A percentile compares a stretch with the other conserved stretches of the same genome.
phyloP scores from a whole-genome alignment of 305 asterid species.

The Fraxinus platypoda region DNA sequence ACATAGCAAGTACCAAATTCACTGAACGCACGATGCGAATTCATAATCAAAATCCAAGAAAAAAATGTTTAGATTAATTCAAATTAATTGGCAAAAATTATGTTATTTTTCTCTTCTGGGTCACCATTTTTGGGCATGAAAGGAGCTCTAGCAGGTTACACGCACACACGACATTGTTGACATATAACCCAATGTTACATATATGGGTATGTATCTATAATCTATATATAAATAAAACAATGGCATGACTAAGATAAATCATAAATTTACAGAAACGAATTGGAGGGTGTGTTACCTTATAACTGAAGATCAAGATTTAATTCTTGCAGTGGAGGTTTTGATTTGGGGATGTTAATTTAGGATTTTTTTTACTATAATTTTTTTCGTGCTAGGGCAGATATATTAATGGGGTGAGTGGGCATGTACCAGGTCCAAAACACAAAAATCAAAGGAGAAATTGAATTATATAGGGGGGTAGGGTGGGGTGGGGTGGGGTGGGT shows the following conservation, averaged over 20 bases:
- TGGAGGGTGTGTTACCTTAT: slow-evolving; percentile 43
- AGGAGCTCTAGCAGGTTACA: slow-evolving; percentile 36
- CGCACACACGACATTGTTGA: slow-evolving; percentile 28
- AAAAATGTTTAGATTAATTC: not conserved
- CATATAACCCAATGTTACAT: slow-evolving; percentile 44
- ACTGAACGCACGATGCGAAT: slow-evolving; percentile 4
- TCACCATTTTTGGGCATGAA: slow-evolving; percentile 12
- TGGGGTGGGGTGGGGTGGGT: not conserved
- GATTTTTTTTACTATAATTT: slow-evolving; percentile 25
- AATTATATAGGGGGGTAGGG: not conserved
- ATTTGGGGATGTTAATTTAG: slow-evolving; percentile 32
- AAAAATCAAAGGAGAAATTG: slow-evolving; percentile 1
- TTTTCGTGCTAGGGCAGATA: not conserved
- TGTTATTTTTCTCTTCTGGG: slow-evolving; percentile 20
- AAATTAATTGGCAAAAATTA: not conserved
- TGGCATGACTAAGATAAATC: slow-evolving; percentile 1
- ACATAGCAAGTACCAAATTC: slow-evolving; percentile 2
- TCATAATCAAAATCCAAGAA: slow-evolving; percentile 24
- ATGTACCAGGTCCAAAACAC: slow-evolving; percentile 28
- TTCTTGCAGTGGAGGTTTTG: slow-evolving; percentile 16
- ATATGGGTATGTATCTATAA: not conserved
- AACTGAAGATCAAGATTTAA: slow-evolving; percentile 44
- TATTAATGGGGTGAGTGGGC: slow-evolving; percentile 5
- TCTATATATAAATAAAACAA: not conserved
- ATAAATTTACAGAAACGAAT: slow-evolving; percentile 27